Evolutionary conservation across 2,329 filamentous ascomycete genomes (phyloP).

Genomic region (Monilinia vaccinii-corymbosi): DNA sequence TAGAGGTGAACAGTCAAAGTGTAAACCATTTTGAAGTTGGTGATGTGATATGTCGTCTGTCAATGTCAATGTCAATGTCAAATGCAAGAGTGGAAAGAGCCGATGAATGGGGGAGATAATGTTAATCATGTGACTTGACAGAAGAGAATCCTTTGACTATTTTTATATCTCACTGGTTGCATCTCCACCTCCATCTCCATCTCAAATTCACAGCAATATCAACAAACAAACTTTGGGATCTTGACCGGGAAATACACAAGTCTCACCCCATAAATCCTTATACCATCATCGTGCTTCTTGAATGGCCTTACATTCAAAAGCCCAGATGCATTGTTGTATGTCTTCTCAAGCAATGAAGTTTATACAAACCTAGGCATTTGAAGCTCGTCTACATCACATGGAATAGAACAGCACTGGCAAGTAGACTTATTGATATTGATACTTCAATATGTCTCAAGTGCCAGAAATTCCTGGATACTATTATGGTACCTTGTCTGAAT

Average conservation of each 20-base stretch:
- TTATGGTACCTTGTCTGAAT: conserved; percentile 35
- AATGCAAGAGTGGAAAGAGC: neutral
- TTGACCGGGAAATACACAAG: neutral
- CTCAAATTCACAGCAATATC: neutral
- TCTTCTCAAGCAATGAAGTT: neutral
- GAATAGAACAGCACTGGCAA: too few species aligned
- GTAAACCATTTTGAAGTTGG: conserved; percentile 50
- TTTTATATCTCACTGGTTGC: neutral
- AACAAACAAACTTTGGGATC: neutral
- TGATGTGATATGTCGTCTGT: neutral
- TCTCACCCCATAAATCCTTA: neutral
- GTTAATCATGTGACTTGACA: neutral
- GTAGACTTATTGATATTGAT: neutral
- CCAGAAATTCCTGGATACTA: conserved; percentile 44
- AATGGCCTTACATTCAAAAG: neutral
- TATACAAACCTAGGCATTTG: neutral
- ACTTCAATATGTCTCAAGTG: neutral
- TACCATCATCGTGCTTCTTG: neutral
- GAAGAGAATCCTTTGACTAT: neutral
- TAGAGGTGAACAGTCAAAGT: conserved; percentile 61
- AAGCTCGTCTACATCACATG: neutral
- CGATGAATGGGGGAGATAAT: neutral
- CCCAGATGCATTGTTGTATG: neutral
- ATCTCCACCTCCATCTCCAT: neutral
- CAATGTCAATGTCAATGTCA: neutral